A percentile compares a stretch with the other conserved stretches of the same genome.
phyloP scores from a whole-genome alignment of 2,329 filamentous ascomycete genomes.

The Aspergillus fijiensis region DNA sequence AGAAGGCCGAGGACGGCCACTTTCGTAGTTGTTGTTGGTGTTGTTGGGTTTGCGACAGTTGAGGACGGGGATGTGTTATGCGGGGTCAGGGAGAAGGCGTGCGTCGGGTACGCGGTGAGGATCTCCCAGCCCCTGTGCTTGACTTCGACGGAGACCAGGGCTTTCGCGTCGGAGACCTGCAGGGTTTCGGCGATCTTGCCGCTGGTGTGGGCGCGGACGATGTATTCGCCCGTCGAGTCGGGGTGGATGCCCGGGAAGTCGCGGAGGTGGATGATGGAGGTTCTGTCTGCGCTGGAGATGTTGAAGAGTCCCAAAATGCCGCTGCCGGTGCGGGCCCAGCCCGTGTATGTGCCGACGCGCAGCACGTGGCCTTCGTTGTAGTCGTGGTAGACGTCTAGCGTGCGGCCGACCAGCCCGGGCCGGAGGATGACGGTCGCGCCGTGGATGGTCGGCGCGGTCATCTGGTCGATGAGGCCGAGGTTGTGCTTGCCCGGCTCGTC shows the following conservation, averaged over 20 bases:
- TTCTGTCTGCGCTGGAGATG: slow-evolving; percentile 60
- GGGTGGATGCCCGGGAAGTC: slow-evolving; percentile 69
- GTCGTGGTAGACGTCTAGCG: slow-evolving; percentile 69
- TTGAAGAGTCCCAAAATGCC: slow-evolving; percentile 86
- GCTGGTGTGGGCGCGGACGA: slow-evolving; percentile 70
- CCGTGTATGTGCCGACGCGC: slow-evolving; percentile 77
- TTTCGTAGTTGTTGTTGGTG: slow-evolving; percentile 19
- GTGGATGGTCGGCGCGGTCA: slow-evolving; percentile 71
- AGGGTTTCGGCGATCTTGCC: slow-evolving; percentile 56
- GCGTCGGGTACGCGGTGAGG: slow-evolving; percentile 69
- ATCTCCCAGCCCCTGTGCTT: slow-evolving; percentile 74
- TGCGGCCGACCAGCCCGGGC: slow-evolving; percentile 71
- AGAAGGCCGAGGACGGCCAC: slow-evolving; percentile 75
- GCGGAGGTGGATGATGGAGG: slow-evolving; percentile 68
- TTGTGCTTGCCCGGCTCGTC: slow-evolving; percentile 84
- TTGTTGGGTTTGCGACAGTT: not conserved
- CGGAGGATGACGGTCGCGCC: slow-evolving; percentile 79
- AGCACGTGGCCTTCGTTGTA: slow-evolving; percentile 74
- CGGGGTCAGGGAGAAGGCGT: slow-evolving; percentile 48
- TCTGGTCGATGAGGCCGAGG: slow-evolving; percentile 70
- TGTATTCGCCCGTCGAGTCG: slow-evolving; percentile 55
- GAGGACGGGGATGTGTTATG: slow-evolving; percentile 22
- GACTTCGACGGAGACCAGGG: slow-evolving; percentile 64
- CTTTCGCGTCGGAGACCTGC: slow-evolving; percentile 30
- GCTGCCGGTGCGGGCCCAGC: slow-evolving; percentile 65